Evolutionary conservation across 2,329 filamentous ascomycete genomes (phyloP), one percentile per base, ranked within the genome.

Genomic region (Anthostomella pinea): DNA sequence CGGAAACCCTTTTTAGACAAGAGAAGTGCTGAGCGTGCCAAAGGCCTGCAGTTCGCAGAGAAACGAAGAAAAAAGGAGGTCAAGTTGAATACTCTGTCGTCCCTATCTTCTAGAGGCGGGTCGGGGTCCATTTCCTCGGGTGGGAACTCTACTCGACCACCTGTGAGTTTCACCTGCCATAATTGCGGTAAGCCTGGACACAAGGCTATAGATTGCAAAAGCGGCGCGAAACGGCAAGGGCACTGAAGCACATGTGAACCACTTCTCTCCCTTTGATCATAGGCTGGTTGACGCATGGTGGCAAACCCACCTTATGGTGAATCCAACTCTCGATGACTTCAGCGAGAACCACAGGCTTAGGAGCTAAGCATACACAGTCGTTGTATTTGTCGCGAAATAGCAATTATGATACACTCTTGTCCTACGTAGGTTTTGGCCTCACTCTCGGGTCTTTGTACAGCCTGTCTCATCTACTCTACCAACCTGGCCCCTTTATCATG

Each of bases 31-130:
- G 71, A 73, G 40, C 66, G 67, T 33, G 63, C 63, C 16, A 72
- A 70, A 45, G 62, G 66, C 9, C 63, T 65, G 45, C 68, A 77
- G 46, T 59, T 81, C 13, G 73, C 77, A 6, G 75, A 78, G 26
- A 72, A 75, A 54, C 68, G 79, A 28, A 73, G 77, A 51, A 79
- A 79, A 58, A 83, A 82, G 57, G 77, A 83, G 37, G 70, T 86
- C 33, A 81, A 82, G 43, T 62, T 87, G 38, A 83, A 83, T 53
- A 70, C 70, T 16, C 57, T 50, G n/a, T 73, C 69, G 4, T 82
- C 79, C 2, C 77, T 87, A 30, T 85, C 81, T 40, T 68, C 68
- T 3, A 55, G 54, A 38, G 56, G 56, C 25, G 49, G 41, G 14
- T 21, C 79, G 35, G 74, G 69, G 3, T 80, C 77, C 2, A 75